These are phyloP conservation scores for Torulaspora quercuum DNA, from an alignment of 805 yeast species.

Conservation along the genomic window DNA sequence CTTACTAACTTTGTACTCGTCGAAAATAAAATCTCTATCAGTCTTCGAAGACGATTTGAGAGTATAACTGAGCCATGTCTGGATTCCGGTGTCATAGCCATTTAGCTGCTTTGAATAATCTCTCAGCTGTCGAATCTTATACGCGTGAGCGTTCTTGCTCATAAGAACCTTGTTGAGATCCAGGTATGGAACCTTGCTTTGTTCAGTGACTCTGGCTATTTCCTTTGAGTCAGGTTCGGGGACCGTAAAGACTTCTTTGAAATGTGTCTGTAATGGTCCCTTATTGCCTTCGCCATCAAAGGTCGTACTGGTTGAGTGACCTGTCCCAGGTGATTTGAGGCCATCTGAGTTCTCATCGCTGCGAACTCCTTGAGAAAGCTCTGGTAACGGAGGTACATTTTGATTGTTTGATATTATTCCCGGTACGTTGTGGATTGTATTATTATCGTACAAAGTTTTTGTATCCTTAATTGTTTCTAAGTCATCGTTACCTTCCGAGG, in stretches of 20 bases:
- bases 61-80: slow-evolving; percentile 47
- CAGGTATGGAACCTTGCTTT: slow-evolving; percentile 41
- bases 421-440: slow-evolving; percentile 37
- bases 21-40: slow-evolving; percentile 33
- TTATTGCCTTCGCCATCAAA: slow-evolving; percentile 10
- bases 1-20: slow-evolving; percentile 43
- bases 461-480: slow-evolving; percentile 36
- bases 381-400: slow-evolving; percentile 36
- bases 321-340: slow-evolving; percentile 13
- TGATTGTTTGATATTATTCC: slow-evolving; percentile 30
- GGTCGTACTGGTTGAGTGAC: slow-evolving; percentile 10
- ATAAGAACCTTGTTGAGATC: slow-evolving; percentile 41
- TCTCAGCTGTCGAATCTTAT: slow-evolving; percentile 29
- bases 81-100: slow-evolving; percentile 54
- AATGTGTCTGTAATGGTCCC: slow-evolving; percentile 17
- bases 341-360: slow-evolving; percentile 15
- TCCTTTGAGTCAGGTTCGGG: slow-evolving; percentile 22
- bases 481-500: slow-evolving; percentile 29
- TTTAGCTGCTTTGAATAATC: slow-evolving; percentile 39
- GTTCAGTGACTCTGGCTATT: slow-evolving; percentile 37
- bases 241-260: slow-evolving; percentile 16
- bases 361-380: slow-evolving; percentile 5
- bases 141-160: slow-evolving; percentile 21
- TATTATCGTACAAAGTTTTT: slow-evolving; percentile 37
- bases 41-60: slow-evolving; percentile 30